Percentiles rank a stretch among this genome's conserved stretches.
phyloP scores from a whole-genome alignment of 2,329 filamentous ascomycete genomes.

The Monilinia laxa region DNA sequence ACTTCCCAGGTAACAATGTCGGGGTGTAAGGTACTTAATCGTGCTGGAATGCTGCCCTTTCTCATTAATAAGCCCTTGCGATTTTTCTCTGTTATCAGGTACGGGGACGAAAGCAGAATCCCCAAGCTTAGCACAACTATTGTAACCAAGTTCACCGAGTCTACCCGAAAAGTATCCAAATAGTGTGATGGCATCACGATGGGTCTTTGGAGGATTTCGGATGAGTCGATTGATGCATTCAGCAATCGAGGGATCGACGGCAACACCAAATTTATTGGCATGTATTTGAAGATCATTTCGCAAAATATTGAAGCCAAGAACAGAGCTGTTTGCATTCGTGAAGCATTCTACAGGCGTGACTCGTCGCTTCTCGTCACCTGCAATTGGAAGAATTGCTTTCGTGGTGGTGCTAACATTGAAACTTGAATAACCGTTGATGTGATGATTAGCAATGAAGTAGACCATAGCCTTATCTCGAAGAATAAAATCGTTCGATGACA shows the following conservation, averaged over 20 bases:
- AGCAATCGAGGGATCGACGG: conserved; percentile 73
- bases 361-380: conserved; percentile 63
- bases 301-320: conserved; percentile 80
- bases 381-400: conserved; percentile 69
- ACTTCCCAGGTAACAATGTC: conserved; percentile 75
- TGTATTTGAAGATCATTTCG: conserved; percentile 74
- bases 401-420: conserved; percentile 58
- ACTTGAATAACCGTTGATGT: conserved; percentile 69
- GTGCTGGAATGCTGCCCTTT: conserved; percentile 42
- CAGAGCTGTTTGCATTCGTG: conserved; percentile 71
- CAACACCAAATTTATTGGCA: conserved; percentile 81
- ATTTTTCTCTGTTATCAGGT: conserved; percentile 38
- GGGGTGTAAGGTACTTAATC: conserved; percentile 63
- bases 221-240: conserved; percentile 75
- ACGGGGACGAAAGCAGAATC: conserved; percentile 73
- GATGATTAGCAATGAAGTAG: conserved; percentile 81
- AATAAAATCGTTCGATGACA: conserved; percentile 59
- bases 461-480: conserved; percentile 69
- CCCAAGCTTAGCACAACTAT: conserved; percentile 59
- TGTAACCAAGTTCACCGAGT: conserved; percentile 67
- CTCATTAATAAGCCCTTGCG: conserved; percentile 40
- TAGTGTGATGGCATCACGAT: conserved; percentile 64
- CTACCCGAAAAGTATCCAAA: conserved; percentile 85
- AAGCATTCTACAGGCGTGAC: conserved; percentile 77
- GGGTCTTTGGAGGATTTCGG: conserved; percentile 66